These are phyloP conservation scores for Xylaria castorea DNA, from an alignment of 495 filamentous ascomycete genomes.

Conservation along the genomic window DNA sequence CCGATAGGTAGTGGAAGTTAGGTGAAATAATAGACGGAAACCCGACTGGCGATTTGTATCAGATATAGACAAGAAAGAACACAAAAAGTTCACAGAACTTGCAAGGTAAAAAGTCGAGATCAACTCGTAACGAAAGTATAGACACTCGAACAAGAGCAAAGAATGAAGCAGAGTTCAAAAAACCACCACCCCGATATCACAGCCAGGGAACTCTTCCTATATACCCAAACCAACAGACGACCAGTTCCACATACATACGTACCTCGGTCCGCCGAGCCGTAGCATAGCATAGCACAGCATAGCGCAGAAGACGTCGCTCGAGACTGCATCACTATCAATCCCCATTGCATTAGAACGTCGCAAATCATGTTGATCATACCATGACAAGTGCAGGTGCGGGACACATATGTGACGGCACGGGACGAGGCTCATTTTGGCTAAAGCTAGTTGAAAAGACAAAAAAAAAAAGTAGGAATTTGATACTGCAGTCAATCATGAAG, in stretches of 20 bases:
- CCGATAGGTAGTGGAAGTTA: background rate
- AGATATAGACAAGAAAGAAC: background rate
- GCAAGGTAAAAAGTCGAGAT: background rate
- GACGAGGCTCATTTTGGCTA: slow-evolving; percentile 1
- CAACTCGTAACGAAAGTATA: slow-evolving; percentile 9
- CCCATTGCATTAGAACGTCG: slow-evolving; percentile 11
- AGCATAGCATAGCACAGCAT: too few relatives aligned
- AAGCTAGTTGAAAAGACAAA: background rate
- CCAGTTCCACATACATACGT: background rate
- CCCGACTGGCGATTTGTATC: background rate
- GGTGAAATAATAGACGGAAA: background rate
- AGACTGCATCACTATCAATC: background rate
- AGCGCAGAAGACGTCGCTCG: background rate
- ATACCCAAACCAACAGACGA: slow-evolving; percentile 4
- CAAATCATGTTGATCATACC: slow-evolving; percentile 17
- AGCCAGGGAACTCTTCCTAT: background rate
- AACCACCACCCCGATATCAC: background rate
- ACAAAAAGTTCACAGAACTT: slow-evolving; percentile 11
- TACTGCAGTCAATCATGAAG: background rate
- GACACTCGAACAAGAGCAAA: background rate
- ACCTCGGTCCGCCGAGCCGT: background rate
- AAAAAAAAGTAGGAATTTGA: background rate
- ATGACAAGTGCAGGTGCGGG: background rate
- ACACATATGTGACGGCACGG: slow-evolving; percentile 5
- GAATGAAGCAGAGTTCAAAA: background rate